Base-by-base conservation (phyloP, 2,329 filamentous ascomycete species). In the Bipolaris victoriae region DNA sequence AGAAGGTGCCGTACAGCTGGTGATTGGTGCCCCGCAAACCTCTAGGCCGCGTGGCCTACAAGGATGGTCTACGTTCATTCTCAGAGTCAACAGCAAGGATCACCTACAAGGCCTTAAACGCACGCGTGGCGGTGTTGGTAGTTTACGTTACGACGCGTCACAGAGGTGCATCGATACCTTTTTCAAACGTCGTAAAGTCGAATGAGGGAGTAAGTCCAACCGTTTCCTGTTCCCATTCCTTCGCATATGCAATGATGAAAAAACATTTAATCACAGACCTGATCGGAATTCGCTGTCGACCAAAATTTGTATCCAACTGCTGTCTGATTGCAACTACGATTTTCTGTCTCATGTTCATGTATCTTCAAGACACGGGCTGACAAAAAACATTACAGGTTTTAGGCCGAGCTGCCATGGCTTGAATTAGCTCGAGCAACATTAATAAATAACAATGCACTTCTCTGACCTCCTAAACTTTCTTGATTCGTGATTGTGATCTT, bases 51-150 rank as follows among this genome's bases (percentile, higher is more conserved):
- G 48, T 31, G 51, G 72, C 3, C 56, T 76, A 7, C 33, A 61
- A 16, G 75, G 76, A n/a, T 83, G 80, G 78, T 77, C 73, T 13
- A 79, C 82, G 16, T 74, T 80, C 7, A 81, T 96, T 26, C 74
- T 84, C 44, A 80, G 80, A 5, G 82, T 92, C 61, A 94, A 97
- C 71, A 85, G 84, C 60, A 83, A 85, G 58, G 83, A 86, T 3
- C 93, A 97, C 76, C 83, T 97, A 2, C 77, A 80, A 43, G 86
- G 88, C 26, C 79, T 97, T 56, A 93, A 88, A 73, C 90, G 91
- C 75, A 94, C 91, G 7, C 82, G 89, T 22, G 91, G 91, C 29
- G 92, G 92, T 3, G 90, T 97, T 55, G 92, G 92, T 52, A 95
- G 89, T 66, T 83, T 90, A 37, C 83, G 84, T 54, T 88, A 91